Evolutionary conservation across 805 yeast species (phyloP).

Genomic region (Saccharomycopsis lassenensis): DNA sequence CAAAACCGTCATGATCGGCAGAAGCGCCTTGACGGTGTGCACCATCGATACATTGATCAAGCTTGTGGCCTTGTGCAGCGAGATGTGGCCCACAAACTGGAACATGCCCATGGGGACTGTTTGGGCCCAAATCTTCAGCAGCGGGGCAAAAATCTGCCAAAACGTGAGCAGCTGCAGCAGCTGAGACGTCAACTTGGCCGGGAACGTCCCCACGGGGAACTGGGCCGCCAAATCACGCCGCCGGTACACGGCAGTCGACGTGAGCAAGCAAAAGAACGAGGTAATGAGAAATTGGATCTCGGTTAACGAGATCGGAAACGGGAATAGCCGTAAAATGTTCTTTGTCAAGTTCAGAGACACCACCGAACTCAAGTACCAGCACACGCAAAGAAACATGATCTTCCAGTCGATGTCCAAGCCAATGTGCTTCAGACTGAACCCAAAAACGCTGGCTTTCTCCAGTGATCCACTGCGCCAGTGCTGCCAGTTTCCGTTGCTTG

Average conservation of each 20-base stretch:
- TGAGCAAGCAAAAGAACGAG: constrained; percentile 43
- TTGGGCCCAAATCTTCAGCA: constrained; percentile 39
- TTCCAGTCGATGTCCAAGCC: constrained; percentile 21
- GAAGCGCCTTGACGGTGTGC: constrained; percentile 85
- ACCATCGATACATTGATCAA: constrained; percentile 90
- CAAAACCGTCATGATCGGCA: constrained; percentile 80
- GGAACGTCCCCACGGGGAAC: constrained; percentile 28
- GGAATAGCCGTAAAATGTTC: constrained; percentile 54
- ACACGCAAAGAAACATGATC: constrained; percentile 45
- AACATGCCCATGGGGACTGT: constrained; percentile 92
- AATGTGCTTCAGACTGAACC: not conserved
- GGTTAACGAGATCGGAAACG: constrained; percentile 81
- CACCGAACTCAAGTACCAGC: constrained; percentile 78
- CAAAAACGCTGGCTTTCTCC: not conserved
- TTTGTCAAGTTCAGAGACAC: constrained; percentile 76
- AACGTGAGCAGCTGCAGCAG: constrained; percentile 23
- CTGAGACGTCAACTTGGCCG: constrained; percentile 24
- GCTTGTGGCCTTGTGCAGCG: constrained; percentile 87
- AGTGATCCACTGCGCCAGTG: not conserved
- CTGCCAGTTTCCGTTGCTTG: not conserved
- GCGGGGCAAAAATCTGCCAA: constrained; percentile 42
- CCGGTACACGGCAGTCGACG: constrained; percentile 31
- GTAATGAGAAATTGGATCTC: constrained; percentile 78
- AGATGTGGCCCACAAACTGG: constrained; percentile 85
- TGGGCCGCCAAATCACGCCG: constrained; percentile 22